phyloP scores from a whole-genome alignment of 2,329 filamentous ascomycete species.

The Gnomoniopsis smithogilvyi region DNA sequence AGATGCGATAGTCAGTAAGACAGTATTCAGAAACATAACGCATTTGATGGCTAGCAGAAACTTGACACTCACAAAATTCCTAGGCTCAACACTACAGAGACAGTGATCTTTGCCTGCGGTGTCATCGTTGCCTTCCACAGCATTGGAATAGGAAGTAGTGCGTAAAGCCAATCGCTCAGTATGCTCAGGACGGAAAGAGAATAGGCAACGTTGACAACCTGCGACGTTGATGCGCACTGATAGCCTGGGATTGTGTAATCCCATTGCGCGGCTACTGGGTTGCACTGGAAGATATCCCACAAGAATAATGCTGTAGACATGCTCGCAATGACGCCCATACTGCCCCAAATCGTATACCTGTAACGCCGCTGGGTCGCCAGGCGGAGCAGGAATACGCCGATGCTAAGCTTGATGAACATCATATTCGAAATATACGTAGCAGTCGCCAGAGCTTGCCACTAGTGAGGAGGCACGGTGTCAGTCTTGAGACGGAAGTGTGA shows the following conservation, averaged over 20 bases:
- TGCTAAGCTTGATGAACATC: slow-evolving; percentile 56
- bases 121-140: slow-evolving; percentile 54
- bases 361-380: slow-evolving; percentile 44
- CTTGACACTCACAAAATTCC: slow-evolving; percentile 42
- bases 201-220: slow-evolving; percentile 47
- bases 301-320: slow-evolving; percentile 48
- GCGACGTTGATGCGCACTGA: slow-evolving; percentile 39
- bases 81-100: slow-evolving; percentile 45
- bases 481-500: not conserved
- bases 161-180: slow-evolving; percentile 53
- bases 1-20: not conserved
- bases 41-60: not conserved
- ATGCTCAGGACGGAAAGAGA: slow-evolving; percentile 50
- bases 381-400: slow-evolving; percentile 49
- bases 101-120: slow-evolving; percentile 47
- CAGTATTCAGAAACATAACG: not conserved
- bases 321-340: slow-evolving; percentile 42
- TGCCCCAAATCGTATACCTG: slow-evolving; percentile 43
- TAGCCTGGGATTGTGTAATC: slow-evolving; percentile 43
- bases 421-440: slow-evolving; percentile 50
- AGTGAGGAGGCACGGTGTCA: not conserved
- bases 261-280: slow-evolving; percentile 49
- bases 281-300: slow-evolving; percentile 52
- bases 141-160: slow-evolving; percentile 51
- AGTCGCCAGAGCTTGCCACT: slow-evolving; percentile 51